phyloP scores from a whole-genome alignment of 306 rosid genomes.

The Mucuna pruriens region DNA sequence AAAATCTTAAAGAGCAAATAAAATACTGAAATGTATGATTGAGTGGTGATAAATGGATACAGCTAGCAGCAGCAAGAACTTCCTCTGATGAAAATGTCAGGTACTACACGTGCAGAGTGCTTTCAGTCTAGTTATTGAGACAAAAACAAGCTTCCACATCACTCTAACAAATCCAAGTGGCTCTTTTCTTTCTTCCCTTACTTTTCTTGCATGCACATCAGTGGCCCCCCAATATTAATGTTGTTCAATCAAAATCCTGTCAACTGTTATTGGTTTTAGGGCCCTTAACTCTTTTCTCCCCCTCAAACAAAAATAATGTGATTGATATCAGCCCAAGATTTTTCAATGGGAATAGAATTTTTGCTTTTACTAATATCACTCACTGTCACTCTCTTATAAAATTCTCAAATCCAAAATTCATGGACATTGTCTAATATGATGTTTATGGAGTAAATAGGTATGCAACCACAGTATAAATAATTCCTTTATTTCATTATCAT shows the following conservation, averaged over 20 bases:
- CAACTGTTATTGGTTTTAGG: slow-evolving; percentile 25
- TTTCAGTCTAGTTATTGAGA: slow-evolving; percentile 18
- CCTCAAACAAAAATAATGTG: slow-evolving; percentile 5
- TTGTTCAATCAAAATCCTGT: slow-evolving; percentile 48
- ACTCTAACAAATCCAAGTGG: slow-evolving; percentile 32
- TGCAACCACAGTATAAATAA: too few relatives aligned
- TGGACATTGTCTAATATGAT: too few relatives aligned
- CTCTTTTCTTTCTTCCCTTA: slow-evolving; percentile 28
- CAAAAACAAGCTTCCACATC: slow-evolving; percentile 44
- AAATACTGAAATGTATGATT: not conserved
- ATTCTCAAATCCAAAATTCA: slow-evolving; percentile 7
- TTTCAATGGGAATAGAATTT: slow-evolving; percentile 34
- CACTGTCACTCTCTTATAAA: not conserved
- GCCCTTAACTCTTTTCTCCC: slow-evolving; percentile 23
- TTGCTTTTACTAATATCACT: not conserved
- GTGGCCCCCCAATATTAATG: slow-evolving; percentile 45
- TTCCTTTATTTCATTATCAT: too few relatives aligned
- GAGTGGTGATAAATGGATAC: slow-evolving; percentile 8
- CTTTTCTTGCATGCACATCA: slow-evolving; percentile 35
- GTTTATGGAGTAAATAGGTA: too few relatives aligned
- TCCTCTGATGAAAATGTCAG: slow-evolving; percentile 17
- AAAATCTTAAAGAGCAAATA: not conserved
- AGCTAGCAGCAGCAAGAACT: slow-evolving; percentile 11
- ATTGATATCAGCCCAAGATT: slow-evolving; percentile 18
- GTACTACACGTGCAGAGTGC: slow-evolving; percentile 27